Percentiles rank a stretch among this genome's conserved stretches.
Conservation (phyloP, 352 stramenopile genomes). For the Albugo candida region DNA sequence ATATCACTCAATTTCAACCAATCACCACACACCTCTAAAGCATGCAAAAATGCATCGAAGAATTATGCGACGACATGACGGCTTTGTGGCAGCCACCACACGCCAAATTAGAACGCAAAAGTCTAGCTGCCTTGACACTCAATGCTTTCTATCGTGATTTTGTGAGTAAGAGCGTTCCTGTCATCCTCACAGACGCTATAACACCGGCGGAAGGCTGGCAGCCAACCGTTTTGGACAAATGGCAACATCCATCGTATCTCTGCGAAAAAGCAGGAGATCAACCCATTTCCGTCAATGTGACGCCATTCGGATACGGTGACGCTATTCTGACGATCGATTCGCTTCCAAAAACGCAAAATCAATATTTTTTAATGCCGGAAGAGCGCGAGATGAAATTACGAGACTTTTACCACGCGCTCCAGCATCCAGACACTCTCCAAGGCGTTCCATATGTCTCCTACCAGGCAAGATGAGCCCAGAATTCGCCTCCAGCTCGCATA, state of each 20-base stretch:
- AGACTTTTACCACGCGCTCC: conserved; percentile 29
- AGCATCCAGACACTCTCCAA: conserved; percentile 31
- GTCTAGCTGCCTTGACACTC: conserved; percentile 18
- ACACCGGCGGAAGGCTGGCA: conserved; percentile 23
- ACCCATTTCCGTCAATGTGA: conserved; percentile 49
- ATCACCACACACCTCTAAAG: no score
- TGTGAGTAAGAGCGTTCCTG: conserved; percentile 55
- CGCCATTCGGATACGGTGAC: conserved; percentile 53
- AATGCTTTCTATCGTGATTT: conserved; percentile 55
- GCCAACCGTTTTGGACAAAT: conserved; percentile 16
- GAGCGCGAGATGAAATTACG: conserved; percentile 48
- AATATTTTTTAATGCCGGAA: conserved; percentile 63
- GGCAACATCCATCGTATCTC: conserved; percentile 37
- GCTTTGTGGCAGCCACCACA: conserved; percentile 58
- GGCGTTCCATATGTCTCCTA: conserved; percentile 71
- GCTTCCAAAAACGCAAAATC: conserved; percentile 3
- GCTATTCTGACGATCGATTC: conserved; percentile 26
- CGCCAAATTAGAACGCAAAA: conserved; percentile 21
- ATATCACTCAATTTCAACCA: no score
- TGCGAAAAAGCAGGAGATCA: conserved; percentile 19
- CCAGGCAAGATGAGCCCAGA: conserved; percentile 13
- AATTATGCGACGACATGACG: conserved; percentile 33
- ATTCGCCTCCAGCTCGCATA: not conserved
- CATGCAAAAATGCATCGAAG: conserved; percentile 5
- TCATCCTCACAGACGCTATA: conserved; percentile 54